These are phyloP conservation scores for Arctium lappa DNA, from an alignment of 129 eudicot species.

Conservation along the genomic window DNA sequence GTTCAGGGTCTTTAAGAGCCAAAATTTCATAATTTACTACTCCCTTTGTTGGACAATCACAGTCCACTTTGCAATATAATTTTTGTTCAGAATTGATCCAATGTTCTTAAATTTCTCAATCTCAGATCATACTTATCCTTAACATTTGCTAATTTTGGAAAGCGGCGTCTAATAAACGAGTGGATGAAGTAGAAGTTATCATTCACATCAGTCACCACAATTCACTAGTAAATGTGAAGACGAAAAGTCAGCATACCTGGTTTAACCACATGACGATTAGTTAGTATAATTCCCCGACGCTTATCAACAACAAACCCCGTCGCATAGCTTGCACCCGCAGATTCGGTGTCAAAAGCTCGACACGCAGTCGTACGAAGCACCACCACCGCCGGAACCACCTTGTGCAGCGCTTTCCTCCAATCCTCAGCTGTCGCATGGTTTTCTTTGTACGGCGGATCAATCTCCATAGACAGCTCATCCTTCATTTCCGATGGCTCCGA, in stretches of 20 bases:
- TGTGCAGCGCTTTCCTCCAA: slow-evolving; percentile 82
- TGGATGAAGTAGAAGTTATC: not conserved
- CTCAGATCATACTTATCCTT: not conserved
- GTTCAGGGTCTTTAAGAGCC: not conserved
- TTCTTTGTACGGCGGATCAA: slow-evolving; percentile 68
- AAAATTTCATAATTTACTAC: not conserved
- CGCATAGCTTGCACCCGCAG: slow-evolving; percentile 82
- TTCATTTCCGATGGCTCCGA: slow-evolving; percentile 54
- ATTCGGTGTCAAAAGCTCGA: slow-evolving; percentile 89
- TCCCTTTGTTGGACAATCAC: not conserved
- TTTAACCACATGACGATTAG: slow-evolving; percentile 96
- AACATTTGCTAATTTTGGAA: not conserved
- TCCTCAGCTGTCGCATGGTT: slow-evolving; percentile 75
- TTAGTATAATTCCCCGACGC: slow-evolving; percentile 78
- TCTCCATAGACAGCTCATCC: slow-evolving; percentile 73
- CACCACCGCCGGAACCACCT: slow-evolving; percentile 93
- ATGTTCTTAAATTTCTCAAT: not conserved
- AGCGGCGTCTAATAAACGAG: not conserved
- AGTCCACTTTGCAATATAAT: not conserved
- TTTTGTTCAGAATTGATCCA: not conserved
- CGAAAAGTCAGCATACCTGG: slow-evolving; percentile 44
- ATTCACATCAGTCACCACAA: too few relatives aligned
- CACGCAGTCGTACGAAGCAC: slow-evolving; percentile 89
- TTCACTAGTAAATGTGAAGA: not conserved
- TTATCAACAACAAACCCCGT: slow-evolving; percentile 97